Conservation (phyloP, 352 stramenopile species). For the Thalassiosira livingstoniorum region DNA sequence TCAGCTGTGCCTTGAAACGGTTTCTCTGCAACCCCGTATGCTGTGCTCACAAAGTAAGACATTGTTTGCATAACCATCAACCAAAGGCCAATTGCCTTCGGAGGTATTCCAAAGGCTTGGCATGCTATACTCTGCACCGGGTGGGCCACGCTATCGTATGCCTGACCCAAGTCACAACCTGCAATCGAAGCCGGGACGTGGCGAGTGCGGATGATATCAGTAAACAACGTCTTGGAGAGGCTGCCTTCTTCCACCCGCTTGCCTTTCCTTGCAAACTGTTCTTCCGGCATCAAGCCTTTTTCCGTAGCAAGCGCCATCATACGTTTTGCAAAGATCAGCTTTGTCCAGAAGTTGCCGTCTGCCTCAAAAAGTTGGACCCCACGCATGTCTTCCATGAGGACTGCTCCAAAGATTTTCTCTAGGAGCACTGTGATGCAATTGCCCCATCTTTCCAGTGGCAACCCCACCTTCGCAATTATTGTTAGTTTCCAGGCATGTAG, state of each 20-base stretch:
- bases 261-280: slow-evolving; percentile 28
- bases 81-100: slow-evolving; percentile 8
- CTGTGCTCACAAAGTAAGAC: slow-evolving; percentile 23
- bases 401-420: slow-evolving; percentile 17
- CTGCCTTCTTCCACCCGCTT: not conserved
- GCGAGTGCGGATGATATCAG: slow-evolving; percentile 23
- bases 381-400: slow-evolving; percentile 7
- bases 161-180: slow-evolving; percentile 31
- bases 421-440: slow-evolving; percentile 10
- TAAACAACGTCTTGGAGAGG: slow-evolving; percentile 21
- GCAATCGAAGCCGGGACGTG: slow-evolving; percentile 14
- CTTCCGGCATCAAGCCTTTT: slow-evolving; percentile 7
- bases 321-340: slow-evolving; percentile 23
- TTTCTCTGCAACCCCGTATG: slow-evolving; percentile 1
- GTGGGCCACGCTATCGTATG: slow-evolving; percentile 43
- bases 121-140: slow-evolving; percentile 21
- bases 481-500: not conserved
- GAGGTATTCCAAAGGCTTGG: slow-evolving; percentile 12
- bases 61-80: slow-evolving; percentile 35
- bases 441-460: slow-evolving; percentile 10
- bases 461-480: not conserved
- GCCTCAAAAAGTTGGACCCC: slow-evolving; percentile 18
- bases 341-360: slow-evolving; percentile 25
- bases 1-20: slow-evolving; percentile 8
- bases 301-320: slow-evolving; percentile 8